Percentiles rank a stretch among this genome's conserved stretches.
phyloP scores from a whole-genome alignment of 768 basidiomycete species.

The Amanita thiersii region DNA sequence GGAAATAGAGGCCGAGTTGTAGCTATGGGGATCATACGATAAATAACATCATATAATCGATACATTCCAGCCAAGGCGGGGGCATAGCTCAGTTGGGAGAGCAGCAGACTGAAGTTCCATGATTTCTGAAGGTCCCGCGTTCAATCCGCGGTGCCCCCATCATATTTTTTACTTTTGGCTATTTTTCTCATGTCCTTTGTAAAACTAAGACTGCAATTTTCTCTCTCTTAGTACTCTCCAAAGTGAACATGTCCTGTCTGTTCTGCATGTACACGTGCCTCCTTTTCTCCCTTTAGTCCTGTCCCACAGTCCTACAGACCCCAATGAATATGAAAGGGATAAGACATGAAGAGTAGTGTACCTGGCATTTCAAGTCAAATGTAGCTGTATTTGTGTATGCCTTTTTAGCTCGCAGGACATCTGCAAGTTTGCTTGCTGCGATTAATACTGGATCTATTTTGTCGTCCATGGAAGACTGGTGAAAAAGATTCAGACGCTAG shows the following conservation, averaged over 20 bases:
- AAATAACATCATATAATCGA: background rate
- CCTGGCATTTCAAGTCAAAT: conserved; percentile 86
- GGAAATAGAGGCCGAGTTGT: conserved; percentile 52
- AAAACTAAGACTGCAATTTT: too few species aligned
- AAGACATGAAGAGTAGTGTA: too few species aligned
- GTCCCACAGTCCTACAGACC: conserved; percentile 59
- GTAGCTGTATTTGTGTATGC: conserved; percentile 90
- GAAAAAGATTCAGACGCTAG: background rate
- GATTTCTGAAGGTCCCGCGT: conserved; percentile 63
- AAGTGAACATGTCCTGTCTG: conserved; percentile 81
- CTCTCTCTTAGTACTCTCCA: conserved; percentile 67
- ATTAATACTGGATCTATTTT: conserved; percentile 47
- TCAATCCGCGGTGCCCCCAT: conserved; percentile 70
- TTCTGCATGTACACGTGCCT: conserved; percentile 80
- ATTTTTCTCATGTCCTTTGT: conserved; percentile 3
- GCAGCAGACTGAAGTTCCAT: conserved; percentile 50
- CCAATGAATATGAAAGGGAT: too few species aligned
- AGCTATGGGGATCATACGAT: conserved; percentile 1
- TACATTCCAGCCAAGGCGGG: conserved; percentile 20
- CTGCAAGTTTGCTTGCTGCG: conserved; percentile 67
- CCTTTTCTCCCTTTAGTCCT: conserved; percentile 91
- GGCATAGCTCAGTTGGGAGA: conserved; percentile 64
- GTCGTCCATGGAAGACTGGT: conserved; percentile 22
- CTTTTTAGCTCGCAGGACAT: conserved; percentile 62
- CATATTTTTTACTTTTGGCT: conserved; percentile 13